These are phyloP conservation scores for Leucaena leucocephala DNA, from an alignment of 306 rosid genomes.

Conservation along the genomic window DNA sequence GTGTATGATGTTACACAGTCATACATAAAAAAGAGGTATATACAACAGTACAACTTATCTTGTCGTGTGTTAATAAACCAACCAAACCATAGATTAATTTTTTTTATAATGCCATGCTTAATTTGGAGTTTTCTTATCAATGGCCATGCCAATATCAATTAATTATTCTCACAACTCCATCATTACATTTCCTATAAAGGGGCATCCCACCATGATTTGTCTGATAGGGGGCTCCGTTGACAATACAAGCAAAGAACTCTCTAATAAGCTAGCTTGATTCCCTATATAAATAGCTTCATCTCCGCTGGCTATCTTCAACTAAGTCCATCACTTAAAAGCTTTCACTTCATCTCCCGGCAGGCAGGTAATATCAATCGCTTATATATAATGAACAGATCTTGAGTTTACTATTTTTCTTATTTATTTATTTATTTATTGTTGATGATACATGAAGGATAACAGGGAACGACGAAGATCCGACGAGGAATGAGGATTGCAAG, in stretches of 20 bases:
- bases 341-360: not conserved
- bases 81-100: not conserved
- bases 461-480: not conserved
- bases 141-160: not conserved
- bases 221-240: constrained; percentile 19
- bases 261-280: not conserved
- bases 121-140: not conserved
- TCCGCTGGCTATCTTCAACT: not conserved
- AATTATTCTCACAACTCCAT: constrained; percentile 2
- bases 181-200: not conserved
- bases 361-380: not conserved
- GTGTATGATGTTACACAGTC: too few species aligned
- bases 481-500: constrained; percentile 8
- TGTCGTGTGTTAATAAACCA: too few species aligned
- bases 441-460: not conserved
- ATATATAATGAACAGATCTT: not conserved
- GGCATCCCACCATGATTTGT: constrained; percentile 32
- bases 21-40: too few species aligned
- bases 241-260: not conserved
- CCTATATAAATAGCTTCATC: not conserved
- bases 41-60: not conserved
- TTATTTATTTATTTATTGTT: not conserved
- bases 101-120: not conserved
- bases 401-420: not conserved
- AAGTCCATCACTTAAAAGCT: not conserved